phyloP scores from a whole-genome alignment of 78 protist genomes.

The Bigelowiella natans region DNA sequence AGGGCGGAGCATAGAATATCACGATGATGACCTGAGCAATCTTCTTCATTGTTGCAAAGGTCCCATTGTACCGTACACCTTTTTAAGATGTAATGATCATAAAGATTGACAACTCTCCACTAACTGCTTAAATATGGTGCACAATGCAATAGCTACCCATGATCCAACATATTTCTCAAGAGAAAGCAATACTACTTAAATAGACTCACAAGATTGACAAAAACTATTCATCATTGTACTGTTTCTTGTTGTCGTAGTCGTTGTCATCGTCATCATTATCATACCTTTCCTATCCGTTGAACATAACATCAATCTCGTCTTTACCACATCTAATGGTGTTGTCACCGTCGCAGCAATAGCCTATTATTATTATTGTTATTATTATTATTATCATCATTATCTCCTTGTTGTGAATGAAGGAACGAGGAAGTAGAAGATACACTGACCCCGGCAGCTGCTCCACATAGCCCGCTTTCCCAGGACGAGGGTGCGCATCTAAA shows the following conservation, averaged over 20 bases:
- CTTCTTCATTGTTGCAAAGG: not conserved
- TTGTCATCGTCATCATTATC: too few species aligned
- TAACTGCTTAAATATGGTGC: not conserved
- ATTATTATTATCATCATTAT: too few species aligned
- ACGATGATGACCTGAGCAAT: not conserved
- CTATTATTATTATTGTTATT: too few species aligned
- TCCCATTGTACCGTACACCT: not conserved
- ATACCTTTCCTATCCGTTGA: not conserved
- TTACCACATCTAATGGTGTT: not conserved
- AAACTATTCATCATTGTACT: too few species aligned
- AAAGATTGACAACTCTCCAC: not conserved
- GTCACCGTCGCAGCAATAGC: not conserved
- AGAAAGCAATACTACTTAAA: too few species aligned
- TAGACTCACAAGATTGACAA: too few species aligned
- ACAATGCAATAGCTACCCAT: not conserved
- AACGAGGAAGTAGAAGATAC: too few species aligned
- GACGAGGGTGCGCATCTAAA: not conserved
- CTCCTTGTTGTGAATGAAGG: too few species aligned
- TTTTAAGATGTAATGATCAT: not conserved
- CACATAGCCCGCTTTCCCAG: not conserved
- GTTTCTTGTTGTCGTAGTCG: too few species aligned
- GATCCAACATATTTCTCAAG: not conserved
- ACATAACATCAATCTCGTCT: not conserved
- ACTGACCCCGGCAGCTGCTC: not conserved
- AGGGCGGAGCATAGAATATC: not conserved